A percentile compares a stretch with the other conserved stretches of the same genome.
phyloP scores from a whole-genome alignment of 139 green algal genomes.

The Auxenochlorella protothecoides region DNA sequence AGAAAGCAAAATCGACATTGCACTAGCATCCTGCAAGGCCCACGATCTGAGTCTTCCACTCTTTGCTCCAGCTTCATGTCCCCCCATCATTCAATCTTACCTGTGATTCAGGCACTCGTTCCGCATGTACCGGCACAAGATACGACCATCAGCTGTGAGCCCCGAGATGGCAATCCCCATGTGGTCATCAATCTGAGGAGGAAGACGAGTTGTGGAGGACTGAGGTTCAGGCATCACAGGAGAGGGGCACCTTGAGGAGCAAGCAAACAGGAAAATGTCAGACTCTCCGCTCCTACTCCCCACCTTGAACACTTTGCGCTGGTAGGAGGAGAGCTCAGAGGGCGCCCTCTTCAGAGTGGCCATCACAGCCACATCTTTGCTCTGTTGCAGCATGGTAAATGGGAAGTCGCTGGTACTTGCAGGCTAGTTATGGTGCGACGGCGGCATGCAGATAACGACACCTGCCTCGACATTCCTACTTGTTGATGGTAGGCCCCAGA shows the following conservation, averaged over 20 bases:
- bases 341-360: slow-evolving; percentile 82
- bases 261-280: not conserved
- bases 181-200: slow-evolving; percentile 85
- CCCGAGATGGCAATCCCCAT: slow-evolving; percentile 92
- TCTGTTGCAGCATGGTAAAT: slow-evolving; percentile 35
- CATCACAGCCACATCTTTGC: slow-evolving; percentile 78
- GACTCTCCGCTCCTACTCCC: not conserved
- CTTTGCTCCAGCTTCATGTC: too few relatives aligned
- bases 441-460: too few relatives aligned
- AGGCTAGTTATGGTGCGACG: not conserved
- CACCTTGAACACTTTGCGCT: slow-evolving; percentile 57
- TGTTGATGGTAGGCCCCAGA: not conserved
- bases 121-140: slow-evolving; percentile 91
- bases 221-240: not conserved
- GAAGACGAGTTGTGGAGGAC: too few relatives aligned
- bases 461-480: not conserved
- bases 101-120: slow-evolving; percentile 92
- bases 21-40: too few relatives aligned
- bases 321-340: slow-evolving; percentile 81
- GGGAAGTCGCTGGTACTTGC: not conserved
- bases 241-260: not conserved
- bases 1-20: too few relatives aligned
- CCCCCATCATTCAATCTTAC: slow-evolving; percentile 13
- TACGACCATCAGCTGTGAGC: slow-evolving; percentile 86
- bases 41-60: too few relatives aligned